Evolutionary conservation across 306 rosid species (phyloP).

Genomic region (Begonia fuchsioides): DNA sequence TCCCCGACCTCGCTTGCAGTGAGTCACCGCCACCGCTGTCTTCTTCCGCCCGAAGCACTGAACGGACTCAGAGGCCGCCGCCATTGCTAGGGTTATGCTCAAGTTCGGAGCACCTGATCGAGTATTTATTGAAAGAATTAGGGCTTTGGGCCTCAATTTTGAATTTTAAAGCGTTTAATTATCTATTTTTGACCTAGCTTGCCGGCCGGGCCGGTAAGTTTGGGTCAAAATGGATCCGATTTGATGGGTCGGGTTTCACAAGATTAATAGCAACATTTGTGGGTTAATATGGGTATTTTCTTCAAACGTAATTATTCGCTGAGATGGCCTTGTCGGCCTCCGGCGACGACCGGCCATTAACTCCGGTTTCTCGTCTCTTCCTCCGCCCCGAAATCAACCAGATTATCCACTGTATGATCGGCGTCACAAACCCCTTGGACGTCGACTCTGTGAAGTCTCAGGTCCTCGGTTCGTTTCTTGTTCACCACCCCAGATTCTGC

Average conservation of each 20-base stretch:
- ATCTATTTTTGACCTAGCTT: no score
- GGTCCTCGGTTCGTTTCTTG: conserved; percentile 24
- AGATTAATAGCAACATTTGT: no score
- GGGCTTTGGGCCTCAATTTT: no score
- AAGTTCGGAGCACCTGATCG: no score
- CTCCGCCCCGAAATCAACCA: conserved; percentile 42
- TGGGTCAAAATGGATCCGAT: no score
- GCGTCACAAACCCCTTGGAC: conserved; percentile 36
- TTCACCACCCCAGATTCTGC: conserved; percentile 50
- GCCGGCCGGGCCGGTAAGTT: no score
- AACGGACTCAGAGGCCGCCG: conserved; percentile 33
- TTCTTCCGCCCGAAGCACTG: conserved; percentile 85
- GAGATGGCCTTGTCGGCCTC: conserved; percentile 7
- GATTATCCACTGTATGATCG: conserved; percentile 45
- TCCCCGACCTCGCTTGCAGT: conserved; percentile 79
- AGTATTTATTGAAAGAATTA: no score
- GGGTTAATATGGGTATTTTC: no score
- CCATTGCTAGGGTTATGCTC: conserved; percentile 15
- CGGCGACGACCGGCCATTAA: conserved; percentile 37
- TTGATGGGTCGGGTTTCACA: no score
- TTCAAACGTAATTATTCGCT: no score
- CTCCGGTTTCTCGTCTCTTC: conserved; percentile 69
- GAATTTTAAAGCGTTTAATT: no score
- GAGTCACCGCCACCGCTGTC: conserved; percentile 78
- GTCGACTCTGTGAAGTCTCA: conserved; percentile 18